phyloP scores from a whole-genome alignment of 2,329 filamentous ascomycete genomes.

The Fonsecaea erecta region DNA sequence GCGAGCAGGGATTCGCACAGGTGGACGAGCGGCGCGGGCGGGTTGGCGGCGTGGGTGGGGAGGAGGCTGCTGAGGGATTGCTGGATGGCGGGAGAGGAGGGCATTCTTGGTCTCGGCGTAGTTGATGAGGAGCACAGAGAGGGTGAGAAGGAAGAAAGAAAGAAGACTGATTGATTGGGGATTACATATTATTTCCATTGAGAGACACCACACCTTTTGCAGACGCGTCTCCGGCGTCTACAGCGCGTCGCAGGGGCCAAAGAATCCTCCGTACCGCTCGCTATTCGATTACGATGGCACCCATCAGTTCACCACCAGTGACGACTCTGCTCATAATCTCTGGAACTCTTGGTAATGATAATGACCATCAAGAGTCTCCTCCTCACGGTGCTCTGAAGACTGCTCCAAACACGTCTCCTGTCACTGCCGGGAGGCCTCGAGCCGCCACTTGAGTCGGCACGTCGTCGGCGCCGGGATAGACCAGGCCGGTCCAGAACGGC shows the following conservation, averaged over 20 bases:
- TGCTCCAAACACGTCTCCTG: conserved; percentile 2
- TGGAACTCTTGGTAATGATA: too few relatives aligned
- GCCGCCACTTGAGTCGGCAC: neutral
- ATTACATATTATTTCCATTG: too few relatives aligned
- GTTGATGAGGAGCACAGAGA: neutral
- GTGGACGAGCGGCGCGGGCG: conserved; percentile 63
- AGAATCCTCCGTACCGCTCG: neutral
- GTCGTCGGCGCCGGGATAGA: neutral
- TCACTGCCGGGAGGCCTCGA: neutral
- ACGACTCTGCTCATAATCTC: too few relatives aligned
- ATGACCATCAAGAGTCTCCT: neutral
- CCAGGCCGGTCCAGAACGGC: conserved; percentile 4
- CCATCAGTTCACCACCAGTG: too few relatives aligned
- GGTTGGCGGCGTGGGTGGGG: conserved; percentile 63
- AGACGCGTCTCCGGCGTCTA: neutral
- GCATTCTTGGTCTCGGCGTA: conserved; percentile 15
- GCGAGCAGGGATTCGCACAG: conserved; percentile 75
- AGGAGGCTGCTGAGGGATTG: conserved; percentile 73
- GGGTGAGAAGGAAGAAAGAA: neutral
- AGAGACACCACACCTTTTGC: neutral
- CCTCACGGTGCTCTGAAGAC: neutral
- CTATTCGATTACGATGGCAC: too few relatives aligned
- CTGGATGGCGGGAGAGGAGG: conserved; percentile 64
- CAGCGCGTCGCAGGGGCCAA: neutral
- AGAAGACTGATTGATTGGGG: too few relatives aligned